Base-by-base conservation (phyloP, 345 rosid genomes). In the Alliaria petiolata region DNA sequence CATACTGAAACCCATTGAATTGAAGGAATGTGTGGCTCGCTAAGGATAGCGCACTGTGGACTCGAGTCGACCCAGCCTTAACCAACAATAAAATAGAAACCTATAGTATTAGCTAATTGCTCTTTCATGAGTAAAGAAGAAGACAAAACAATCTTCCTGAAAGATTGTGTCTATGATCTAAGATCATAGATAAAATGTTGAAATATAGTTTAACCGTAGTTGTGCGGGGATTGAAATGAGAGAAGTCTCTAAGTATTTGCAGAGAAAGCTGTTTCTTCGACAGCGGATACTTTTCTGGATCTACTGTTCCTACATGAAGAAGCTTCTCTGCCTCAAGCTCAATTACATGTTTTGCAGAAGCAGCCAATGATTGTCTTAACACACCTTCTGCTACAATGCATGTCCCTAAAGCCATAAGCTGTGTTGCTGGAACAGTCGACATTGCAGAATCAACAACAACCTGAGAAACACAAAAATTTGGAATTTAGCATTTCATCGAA, bases 171-270 rank as follows among this genome's bases (percentile, higher is more conserved):
- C 22, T 44, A 22, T 6, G 45, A 13, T 11, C 30, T 15, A 47
- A 49, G 16, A 17, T 46, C 9, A 13, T 15, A 12, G 20, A n/a
- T 44, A 44, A 17, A 30, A 34, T 15, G n/a, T 16, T 13, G 35
- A 64, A 53, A 25, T 19, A 59, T 20, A 51, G 5, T 34, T 1
- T 64, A 78, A 93, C 97, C 53, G 93, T 91, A 25, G 95, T 87
- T 33, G 98, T 89, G 15, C 97, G 89, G 5, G 96, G 89, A 34
- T 93, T 84, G 81, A 93, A 86, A 78, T 93, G 98, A 47, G 91
- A 44, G 67, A 19, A 83, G 46, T 84, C 87, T 78, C 97, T 84
- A 33, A 90, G 67, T 55, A 40, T 61, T 47, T 91, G 93, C 5
- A 91, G 72, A 28, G 97, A 91, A 67, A 93, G 67, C 25, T 89